Conservation (phyloP, 352 stramenopile genomes). For the Sclerospora graminicola region DNA sequence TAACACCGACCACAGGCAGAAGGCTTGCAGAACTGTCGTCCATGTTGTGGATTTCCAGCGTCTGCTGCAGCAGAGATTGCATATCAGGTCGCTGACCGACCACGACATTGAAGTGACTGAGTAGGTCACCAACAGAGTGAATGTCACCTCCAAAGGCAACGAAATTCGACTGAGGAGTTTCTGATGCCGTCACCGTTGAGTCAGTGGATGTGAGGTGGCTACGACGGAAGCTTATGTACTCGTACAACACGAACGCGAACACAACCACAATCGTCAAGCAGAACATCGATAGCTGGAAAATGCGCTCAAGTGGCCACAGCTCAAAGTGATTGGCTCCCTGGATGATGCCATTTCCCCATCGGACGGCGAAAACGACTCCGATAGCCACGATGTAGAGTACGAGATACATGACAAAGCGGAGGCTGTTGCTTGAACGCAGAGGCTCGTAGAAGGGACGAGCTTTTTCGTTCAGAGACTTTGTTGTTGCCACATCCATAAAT, state of each 20-base stretch:
- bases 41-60: slow-evolving; percentile 15
- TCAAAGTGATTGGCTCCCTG: slow-evolving; percentile 32
- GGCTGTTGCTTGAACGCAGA: slow-evolving; percentile 29
- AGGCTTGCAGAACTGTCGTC: slow-evolving; percentile 6
- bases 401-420: slow-evolving; percentile 28
- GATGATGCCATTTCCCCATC: slow-evolving; percentile 42
- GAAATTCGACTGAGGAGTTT: slow-evolving; percentile 3
- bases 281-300: slow-evolving; percentile 38
- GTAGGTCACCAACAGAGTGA: slow-evolving; percentile 29
- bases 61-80: slow-evolving; percentile 21
- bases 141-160: slow-evolving; percentile 22
- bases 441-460: slow-evolving; percentile 41
- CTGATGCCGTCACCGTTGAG: slow-evolving; percentile 4
- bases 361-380: slow-evolving; percentile 21
- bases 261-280: slow-evolving; percentile 31
- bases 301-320: slow-evolving; percentile 44
- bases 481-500: slow-evolving; percentile 1
- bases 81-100: slow-evolving; percentile 26
- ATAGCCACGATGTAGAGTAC: slow-evolving; percentile 29
- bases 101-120: slow-evolving; percentile 22
- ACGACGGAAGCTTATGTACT: slow-evolving; percentile 20
- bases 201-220: slow-evolving; percentile 1
- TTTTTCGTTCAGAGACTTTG: slow-evolving; percentile 7
- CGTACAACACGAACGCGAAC: slow-evolving; percentile 42
- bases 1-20: slow-evolving; percentile 22